Evolutionary conservation across 441 rosid species (phyloP).

Genomic region (Aleurites moluccanus): DNA sequence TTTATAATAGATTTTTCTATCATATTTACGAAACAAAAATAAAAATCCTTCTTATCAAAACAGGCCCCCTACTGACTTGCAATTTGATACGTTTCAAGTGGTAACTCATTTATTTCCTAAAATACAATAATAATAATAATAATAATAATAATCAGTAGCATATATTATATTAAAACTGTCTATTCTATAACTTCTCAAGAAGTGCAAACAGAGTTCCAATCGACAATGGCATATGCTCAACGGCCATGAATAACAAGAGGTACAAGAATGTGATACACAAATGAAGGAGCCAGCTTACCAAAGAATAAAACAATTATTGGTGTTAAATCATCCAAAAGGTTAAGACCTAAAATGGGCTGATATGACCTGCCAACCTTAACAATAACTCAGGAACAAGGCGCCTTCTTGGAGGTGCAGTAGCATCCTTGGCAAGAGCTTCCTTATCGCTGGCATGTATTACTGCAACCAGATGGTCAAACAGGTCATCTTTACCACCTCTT

Average conservation of each 20-base stretch:
- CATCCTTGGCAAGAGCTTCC: conserved; percentile 67
- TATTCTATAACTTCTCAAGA: background rate
- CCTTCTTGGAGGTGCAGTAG: conserved; percentile 70
- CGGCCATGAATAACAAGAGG: background rate
- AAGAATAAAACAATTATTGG: background rate
- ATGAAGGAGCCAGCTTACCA: background rate
- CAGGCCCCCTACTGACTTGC: no score
- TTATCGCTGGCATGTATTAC: conserved; percentile 60
- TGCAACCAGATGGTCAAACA: conserved; percentile 63
- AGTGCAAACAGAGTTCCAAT: background rate
- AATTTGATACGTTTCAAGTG: no score
- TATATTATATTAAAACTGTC: background rate
- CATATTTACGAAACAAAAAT: no score
- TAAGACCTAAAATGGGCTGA: conserved; percentile 74
- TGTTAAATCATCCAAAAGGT: background rate
- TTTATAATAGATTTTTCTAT: no score
- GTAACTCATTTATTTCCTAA: no score
- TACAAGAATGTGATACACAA: conserved; percentile 1
- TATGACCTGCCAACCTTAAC: conserved; percentile 56
- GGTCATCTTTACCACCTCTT: conserved; percentile 87
- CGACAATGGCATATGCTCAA: background rate
- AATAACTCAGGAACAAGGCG: conserved; percentile 82
- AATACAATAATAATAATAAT: no score
- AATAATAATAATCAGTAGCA: background rate
- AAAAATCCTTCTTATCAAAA: no score